Base-by-base conservation (phyloP, 78 protist genomes). In the Guillardia theta region DNA sequence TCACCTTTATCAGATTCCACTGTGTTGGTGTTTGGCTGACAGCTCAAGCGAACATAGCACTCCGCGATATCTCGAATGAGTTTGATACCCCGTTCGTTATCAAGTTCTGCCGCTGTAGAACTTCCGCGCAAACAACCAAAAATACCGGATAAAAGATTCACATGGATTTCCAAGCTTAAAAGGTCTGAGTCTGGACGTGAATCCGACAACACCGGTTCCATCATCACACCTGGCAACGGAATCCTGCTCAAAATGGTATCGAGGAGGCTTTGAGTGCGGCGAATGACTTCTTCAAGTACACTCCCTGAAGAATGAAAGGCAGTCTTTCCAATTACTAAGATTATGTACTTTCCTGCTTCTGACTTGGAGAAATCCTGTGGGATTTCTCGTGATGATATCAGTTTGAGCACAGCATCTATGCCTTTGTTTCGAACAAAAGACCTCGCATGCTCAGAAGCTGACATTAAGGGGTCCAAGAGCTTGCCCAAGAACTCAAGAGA, bases 391-490 rank as follows among this genome's bases (percentile, higher is more conserved):
- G 12, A 43, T 24, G 33, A 33, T 4, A 43, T 10, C 43, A 78
- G 5, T 30, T 78, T 18, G 37, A 78, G 21, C 50, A 78, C 30
- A 9, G 90, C 90, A 18, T 37, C 12, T 4, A 78, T 22, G 18
- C 90, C 90, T 0, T 43, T 50, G 24, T 41, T 78, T 9, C 90
- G 45, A 9, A 78, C 48, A 30, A 78, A 78, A 4, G 90, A 41
- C 6, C 8, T 44, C 24, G 90, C 45, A 30, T 78, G 90, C 48
- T 78, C 90, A 27, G 90, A 24, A 4, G 33, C 90, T 10, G 90
- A 78, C 90, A 78, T 78, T n/a, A 78, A 30, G 43, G 90, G 90
- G 30, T 78, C 90, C 90, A 78, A 36, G 12, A 78, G 90, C 90
- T 78, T 78, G 45, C 90, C 39, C 37, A 78, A 36, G 39, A 78